Conservation (phyloP, 345 rosid genomes). For the Capsella bursapastoris region DNA sequence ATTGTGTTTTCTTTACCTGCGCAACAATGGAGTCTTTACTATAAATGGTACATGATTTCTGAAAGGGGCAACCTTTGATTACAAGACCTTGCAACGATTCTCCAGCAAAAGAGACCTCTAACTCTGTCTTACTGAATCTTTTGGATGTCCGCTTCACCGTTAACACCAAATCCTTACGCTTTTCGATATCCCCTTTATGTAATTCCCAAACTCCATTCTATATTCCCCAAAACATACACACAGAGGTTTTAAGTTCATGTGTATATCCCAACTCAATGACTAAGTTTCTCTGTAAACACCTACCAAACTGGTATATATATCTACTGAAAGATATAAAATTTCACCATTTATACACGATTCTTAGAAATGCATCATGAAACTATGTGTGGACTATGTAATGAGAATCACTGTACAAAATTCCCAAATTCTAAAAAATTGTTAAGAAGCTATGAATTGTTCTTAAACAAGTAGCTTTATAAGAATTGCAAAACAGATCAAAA, state of each 20-base stretch:
- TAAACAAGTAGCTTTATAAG: neutral
- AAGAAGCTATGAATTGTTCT: too few species aligned
- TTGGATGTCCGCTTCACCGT: slow-evolving; percentile 58
- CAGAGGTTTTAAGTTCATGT: neutral
- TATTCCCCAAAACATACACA: slow-evolving; percentile 35
- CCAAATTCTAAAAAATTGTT: too few species aligned
- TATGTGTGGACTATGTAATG: neutral
- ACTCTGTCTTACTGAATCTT: slow-evolving; percentile 59
- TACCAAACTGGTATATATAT: neutral
- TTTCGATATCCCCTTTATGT: slow-evolving; percentile 54
- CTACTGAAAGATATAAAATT: too few species aligned
- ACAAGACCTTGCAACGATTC: slow-evolving; percentile 47
- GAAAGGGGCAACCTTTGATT: slow-evolving; percentile 75
- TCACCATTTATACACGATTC: neutral
- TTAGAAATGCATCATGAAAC: neutral
- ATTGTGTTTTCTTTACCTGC: slow-evolving; percentile 55
- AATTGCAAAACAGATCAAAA: neutral
- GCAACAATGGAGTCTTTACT: slow-evolving; percentile 67
- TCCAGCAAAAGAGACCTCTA: slow-evolving; percentile 56
- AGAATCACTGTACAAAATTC: too few species aligned
- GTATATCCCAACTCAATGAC: neutral
- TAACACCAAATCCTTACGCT: slow-evolving; percentile 55
- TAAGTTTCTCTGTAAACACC: neutral
- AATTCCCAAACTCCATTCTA: slow-evolving; percentile 75
- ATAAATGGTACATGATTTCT: slow-evolving; percentile 79